Base-by-base conservation (phyloP, 2,329 filamentous ascomycete species). In the Fusarium irregulare region DNA sequence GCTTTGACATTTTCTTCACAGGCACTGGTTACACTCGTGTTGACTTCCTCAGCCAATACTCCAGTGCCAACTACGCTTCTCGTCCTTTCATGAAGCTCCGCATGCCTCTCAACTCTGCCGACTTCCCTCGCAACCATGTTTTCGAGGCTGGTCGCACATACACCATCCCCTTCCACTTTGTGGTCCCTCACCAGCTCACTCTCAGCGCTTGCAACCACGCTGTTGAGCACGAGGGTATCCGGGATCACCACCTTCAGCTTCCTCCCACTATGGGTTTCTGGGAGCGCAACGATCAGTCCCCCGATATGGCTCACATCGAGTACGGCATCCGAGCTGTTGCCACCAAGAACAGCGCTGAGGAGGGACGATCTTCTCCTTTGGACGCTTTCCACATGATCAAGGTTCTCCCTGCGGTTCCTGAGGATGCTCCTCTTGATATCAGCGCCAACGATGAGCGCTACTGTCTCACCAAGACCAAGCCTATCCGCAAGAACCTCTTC, bases 181-280 rank as follows among this genome's bases (percentile, higher is more conserved):
- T 89, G 61, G 83, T 89, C 18, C 87, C 87, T n/a, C 80, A 81
- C 68, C 83, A 88, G 56, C 83, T 89, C 63, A 88, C 87, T 20
- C 80, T 88, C 51, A 83, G 82, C 62, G 86, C 87, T 20, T 89
- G 87, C 80, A 84, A 79, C 71, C 87, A 89, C 78, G 71, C 76
- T 28, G 81, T 83, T 56, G 78, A 80, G 42, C 80, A 80, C 42
- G 78, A 80, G n/a, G 78, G 78, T 48, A 80, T 89, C 30, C 81
- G 82, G 56, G 85, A 86, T 34, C 80, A 85, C 48, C 87, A 89
- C 77, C 77, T 86, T 41, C 81, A 83, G 14, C 80, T 88, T 23
- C 87, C 87, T 2, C 87, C 87, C 0, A 84, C 84, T 13, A 76
- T 88, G 60, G 83, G 83, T 9, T 79, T 77, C 72, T 88, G 86